Conservation (phyloP, 164 flowering plant genomes). For the Tinospora cordifolia region DNA sequence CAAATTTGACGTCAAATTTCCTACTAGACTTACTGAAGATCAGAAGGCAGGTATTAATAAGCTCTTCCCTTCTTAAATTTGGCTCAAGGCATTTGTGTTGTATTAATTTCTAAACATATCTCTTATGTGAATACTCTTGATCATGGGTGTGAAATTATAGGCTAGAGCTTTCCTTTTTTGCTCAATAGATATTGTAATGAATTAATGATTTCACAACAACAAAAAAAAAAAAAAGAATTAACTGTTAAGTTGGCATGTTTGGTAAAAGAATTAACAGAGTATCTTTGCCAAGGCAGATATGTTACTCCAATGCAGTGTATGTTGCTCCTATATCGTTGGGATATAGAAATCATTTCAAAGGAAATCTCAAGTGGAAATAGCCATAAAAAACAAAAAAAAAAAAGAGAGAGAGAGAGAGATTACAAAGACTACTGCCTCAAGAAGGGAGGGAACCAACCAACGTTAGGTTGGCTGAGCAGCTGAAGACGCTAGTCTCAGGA, state of each 20-base stretch:
- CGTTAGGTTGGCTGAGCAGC: too few relatives aligned
- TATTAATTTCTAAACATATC: background rate
- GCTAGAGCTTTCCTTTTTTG: background rate
- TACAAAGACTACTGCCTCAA: too few relatives aligned
- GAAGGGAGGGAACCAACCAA: too few relatives aligned
- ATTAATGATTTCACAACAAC: too few relatives aligned
- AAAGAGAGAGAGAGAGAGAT: too few relatives aligned
- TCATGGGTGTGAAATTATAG: background rate
- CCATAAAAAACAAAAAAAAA: too few relatives aligned
- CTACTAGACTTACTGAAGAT: conserved; percentile 45
- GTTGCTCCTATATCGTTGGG: too few relatives aligned
- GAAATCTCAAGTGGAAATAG: too few relatives aligned
- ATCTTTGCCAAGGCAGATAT: too few relatives aligned
- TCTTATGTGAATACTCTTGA: conserved; percentile 5
- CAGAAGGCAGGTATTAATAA: conserved; percentile 63
- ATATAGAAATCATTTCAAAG: too few relatives aligned
- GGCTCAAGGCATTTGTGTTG: background rate
- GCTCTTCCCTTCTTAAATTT: conserved; percentile 24
- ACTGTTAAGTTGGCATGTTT: background rate
- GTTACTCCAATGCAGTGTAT: too few relatives aligned
- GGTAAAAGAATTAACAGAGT: background rate
- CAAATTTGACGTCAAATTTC: conserved; percentile 63
- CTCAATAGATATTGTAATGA: background rate
- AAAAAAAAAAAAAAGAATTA: background rate
- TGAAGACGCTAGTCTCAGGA: too few relatives aligned